Percentiles rank a stretch among this genome's conserved stretches.
These are phyloP conservation scores for Boletus rex-veris DNA, from an alignment of 768 basidiomycete genomes.

Conservation along the genomic window DNA sequence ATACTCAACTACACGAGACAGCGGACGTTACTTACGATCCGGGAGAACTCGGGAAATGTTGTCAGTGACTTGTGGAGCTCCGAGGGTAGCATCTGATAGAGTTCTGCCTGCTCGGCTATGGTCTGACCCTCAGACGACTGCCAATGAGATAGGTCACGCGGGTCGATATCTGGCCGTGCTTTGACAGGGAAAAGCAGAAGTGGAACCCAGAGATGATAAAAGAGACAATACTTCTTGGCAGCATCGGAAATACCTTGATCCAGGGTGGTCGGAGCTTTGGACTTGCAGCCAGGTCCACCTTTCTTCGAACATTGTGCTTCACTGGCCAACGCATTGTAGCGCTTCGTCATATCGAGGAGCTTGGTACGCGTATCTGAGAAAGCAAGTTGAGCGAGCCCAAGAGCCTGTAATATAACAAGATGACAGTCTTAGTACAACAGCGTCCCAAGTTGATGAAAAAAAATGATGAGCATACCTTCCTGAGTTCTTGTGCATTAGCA, in stretches of 20 bases:
- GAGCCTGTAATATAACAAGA: not conserved
- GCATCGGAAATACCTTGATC: not conserved
- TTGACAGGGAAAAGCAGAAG: not conserved
- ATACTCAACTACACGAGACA: not conserved
- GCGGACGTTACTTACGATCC: not conserved
- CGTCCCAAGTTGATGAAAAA: not conserved
- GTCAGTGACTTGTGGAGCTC: not conserved
- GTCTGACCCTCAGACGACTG: not conserved
- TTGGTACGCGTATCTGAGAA: not conserved
- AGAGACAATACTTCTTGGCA: not conserved
- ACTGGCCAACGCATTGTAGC: not conserved
- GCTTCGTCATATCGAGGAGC: not conserved
- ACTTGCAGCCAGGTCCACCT: not conserved
- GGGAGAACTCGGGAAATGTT: not conserved
- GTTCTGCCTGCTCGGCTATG: not conserved
- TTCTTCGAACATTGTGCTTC: not conserved
- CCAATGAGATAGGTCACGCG: not conserved
- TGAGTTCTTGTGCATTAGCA: not conserved
- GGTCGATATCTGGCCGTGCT: not conserved
- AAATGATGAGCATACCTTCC: not conserved
- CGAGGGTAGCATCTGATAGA: not conserved
- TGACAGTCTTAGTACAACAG: too few relatives aligned
- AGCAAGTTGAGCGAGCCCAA: not conserved
- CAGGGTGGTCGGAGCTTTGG: not conserved
- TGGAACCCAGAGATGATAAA: not conserved